Evolutionary conservation across 1,284 basidiomycete species (phyloP).

Genomic region (Trametes versicolor): DNA sequence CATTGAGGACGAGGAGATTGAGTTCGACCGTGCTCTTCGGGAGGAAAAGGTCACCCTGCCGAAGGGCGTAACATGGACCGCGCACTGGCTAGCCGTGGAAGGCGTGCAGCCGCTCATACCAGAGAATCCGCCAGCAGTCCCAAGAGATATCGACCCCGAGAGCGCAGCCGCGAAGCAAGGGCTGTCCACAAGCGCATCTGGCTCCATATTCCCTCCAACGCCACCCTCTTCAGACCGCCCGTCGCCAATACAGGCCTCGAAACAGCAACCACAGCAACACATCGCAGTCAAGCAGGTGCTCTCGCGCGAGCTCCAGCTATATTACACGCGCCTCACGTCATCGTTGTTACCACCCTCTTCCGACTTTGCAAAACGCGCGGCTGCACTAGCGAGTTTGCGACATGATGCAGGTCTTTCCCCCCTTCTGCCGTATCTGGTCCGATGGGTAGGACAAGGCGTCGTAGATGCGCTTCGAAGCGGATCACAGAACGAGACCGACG

Average conservation of each 20-base stretch:
- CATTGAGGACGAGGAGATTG: constrained; percentile 97
- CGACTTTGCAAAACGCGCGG: constrained; percentile 76
- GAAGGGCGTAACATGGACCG: constrained; percentile 82
- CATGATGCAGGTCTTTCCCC: constrained; percentile 94
- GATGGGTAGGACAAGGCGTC: constrained; percentile 93
- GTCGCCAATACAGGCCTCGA: constrained; percentile 45
- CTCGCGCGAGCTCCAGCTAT: constrained; percentile 94
- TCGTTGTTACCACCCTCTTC: constrained; percentile 77
- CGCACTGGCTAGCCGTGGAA: constrained; percentile 98
- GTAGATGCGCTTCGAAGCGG: constrained; percentile 73
- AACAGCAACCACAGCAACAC: constrained; percentile 61
- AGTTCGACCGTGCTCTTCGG: constrained; percentile 90
- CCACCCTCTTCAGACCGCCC: constrained; percentile 45
- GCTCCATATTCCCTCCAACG: constrained; percentile 43
- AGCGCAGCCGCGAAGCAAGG: constrained; percentile 40
- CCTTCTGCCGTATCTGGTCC: constrained; percentile 94
- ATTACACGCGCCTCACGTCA: constrained; percentile 92
- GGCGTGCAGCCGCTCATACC: constrained; percentile 97
- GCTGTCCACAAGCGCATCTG: constrained; percentile 34
- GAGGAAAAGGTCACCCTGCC: constrained; percentile 85
- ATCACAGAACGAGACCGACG: constrained; percentile 66
- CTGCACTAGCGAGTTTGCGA: constrained; percentile 90
- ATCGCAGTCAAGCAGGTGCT: constrained; percentile 92
- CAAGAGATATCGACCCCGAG: constrained; percentile 60
- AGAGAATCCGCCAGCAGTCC: constrained; percentile 91